These are phyloP conservation scores for Tetrahymena thermophila DNA, from an alignment of 73 alveolate genomes.

Conservation along the genomic window DNA sequence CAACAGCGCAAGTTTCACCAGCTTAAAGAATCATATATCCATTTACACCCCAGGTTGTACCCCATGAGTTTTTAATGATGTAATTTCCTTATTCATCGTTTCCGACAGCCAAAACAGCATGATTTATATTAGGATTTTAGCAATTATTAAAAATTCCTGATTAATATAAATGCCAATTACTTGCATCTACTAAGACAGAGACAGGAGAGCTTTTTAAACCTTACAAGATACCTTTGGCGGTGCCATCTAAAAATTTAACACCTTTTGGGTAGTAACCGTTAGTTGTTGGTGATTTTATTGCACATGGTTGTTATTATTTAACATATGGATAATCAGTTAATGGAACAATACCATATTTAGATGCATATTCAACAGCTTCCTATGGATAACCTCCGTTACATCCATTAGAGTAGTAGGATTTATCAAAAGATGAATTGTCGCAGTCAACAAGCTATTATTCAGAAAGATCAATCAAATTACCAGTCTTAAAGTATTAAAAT, in stretches of 20 bases:
- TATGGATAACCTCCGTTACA: neutral
- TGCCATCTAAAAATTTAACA: neutral
- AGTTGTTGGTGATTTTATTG: neutral
- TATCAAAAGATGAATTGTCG: neutral
- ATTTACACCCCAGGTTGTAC: conserved; percentile 45
- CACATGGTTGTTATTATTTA: neutral
- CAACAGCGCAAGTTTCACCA: conserved; percentile 29
- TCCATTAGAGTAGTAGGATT: neutral
- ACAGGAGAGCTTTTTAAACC: conserved; percentile 17
- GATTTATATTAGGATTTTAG: conserved; percentile 1
- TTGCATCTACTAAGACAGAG: conserved; percentile 42
- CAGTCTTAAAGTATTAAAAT: neutral
- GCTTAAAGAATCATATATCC: conserved; percentile 34
- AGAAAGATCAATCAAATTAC: neutral
- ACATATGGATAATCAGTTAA: neutral
- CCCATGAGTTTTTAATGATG: conserved; percentile 51
- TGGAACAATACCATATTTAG: neutral
- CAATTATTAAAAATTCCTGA: conserved; percentile 37
- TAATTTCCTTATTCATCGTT: conserved; percentile 1
- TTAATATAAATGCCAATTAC: conserved; percentile 24
- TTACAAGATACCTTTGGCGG: neutral
- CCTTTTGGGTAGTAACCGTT: neutral
- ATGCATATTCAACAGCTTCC: neutral
- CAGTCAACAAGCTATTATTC: neutral
- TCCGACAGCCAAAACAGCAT: conserved; percentile 44